Evolutionary conservation across 495 filamentous ascomycete genomes (phyloP), one percentile per base, ranked within the genome.

Genomic region (Xylaria sp.): DNA sequence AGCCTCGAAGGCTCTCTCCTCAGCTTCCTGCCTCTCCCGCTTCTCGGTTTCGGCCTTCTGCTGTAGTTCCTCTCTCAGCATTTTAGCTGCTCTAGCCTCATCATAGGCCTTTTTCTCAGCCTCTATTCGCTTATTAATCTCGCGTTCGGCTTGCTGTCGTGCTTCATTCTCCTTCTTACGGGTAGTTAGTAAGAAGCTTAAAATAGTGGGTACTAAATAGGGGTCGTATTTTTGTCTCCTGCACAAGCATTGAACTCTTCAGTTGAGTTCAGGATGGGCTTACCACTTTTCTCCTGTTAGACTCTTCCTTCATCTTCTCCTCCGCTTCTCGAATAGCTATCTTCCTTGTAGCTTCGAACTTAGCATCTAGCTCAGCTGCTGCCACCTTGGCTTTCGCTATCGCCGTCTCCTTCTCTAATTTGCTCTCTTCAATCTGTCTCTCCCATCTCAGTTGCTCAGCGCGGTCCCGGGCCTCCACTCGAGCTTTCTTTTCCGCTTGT

Each of bases 1-100:
- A 15, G 26, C 53, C 17, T 31, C 52, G 17, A n/a, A 5, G 8
- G 46, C 64, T 26, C 26, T 24, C 26, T 35, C 6, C 48, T 67
- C 35, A 1, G 52, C 66, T 48, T 68, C 69, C 85, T 85, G 74
- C 85, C 85, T 69, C 85, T 85, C n/a, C 3, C 43, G 71, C 62
- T 57, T 41, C 40, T 62, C 70, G 9, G 46, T 71, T 35, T 72
- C 66, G 12, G 57, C 70, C 46, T 77, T 75, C 37, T 26, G 41
- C 43, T 62, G 37, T 41, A 61, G n/a, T 52, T 61, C 67, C 35
- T 61, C 43, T n/a, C 26, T 61, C 5, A 61, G n/a, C 57, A n/a
- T 50, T 33, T 69, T 40, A 15, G 41, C 43, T 19, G 57, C 67
- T 33, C 44, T 37, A 14, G 29, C 67, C 26, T 58, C 66, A 52